A percentile compares a stretch with the other conserved stretches of the same genome.
These are phyloP conservation scores for Zostera marina DNA, from an alignment of 116 monocot species.

Conservation along the genomic window DNA sequence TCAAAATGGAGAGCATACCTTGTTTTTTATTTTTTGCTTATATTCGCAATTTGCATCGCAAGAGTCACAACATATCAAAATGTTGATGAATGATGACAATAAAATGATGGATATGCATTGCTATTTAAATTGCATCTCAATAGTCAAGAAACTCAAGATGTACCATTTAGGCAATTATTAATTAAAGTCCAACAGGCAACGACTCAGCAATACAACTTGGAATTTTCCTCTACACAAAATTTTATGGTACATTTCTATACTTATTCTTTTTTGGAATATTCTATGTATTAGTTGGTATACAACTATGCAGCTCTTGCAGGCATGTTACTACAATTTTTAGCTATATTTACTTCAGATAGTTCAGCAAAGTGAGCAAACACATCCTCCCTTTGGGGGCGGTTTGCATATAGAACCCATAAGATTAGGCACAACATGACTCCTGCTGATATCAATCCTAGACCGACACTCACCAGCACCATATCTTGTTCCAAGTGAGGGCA, in stretches of 20 bases:
- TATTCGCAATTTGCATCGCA: no score
- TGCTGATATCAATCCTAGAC: conserved; percentile 39
- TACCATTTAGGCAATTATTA: not conserved
- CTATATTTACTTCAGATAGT: conserved; percentile 6
- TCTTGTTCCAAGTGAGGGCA: conserved; percentile 47
- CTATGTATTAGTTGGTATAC: not conserved
- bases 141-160: not conserved
- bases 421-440: conserved; percentile 65
- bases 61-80: no score
- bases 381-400: conserved; percentile 70
- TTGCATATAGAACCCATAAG: conserved; percentile 64
- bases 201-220: conserved; percentile 1
- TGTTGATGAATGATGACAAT: no score
- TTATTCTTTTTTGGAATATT: not conserved
- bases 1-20: no score
- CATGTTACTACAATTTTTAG: conserved; percentile 2
- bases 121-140: not conserved
- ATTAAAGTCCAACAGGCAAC: not conserved
- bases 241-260: not conserved
- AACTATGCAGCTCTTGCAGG: conserved; percentile 1
- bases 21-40: no score
- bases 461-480: conserved; percentile 38
- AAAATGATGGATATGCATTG: no score
- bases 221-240: not conserved
- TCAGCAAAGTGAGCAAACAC: conserved; percentile 43